Evolutionary conservation across 1,284 basidiomycete genomes (phyloP).

Genomic region (Marasmius fiardii): DNA sequence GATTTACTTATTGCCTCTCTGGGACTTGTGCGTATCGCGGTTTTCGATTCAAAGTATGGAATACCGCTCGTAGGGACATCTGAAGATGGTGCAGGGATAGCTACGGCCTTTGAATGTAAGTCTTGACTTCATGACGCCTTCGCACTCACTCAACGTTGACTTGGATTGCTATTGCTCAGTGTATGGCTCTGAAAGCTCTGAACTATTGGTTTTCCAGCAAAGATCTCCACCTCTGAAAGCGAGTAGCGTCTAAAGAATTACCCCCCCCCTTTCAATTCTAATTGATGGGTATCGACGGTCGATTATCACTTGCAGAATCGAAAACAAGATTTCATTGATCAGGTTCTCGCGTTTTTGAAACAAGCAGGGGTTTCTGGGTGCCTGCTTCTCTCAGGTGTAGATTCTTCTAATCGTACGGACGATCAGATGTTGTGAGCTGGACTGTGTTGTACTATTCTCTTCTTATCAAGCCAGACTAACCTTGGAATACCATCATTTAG

Average conservation of each 20-base stretch:
- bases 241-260: slow-evolving; percentile 9
- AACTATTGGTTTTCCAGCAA: slow-evolving; percentile 66
- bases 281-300: neutral
- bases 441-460: slow-evolving; percentile 4
- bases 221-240: slow-evolving; percentile 76
- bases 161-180: slow-evolving; percentile 37
- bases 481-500: slow-evolving; percentile 28
- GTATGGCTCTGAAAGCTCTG: slow-evolving; percentile 48
- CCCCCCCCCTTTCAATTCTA: neutral
- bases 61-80: slow-evolving; percentile 67
- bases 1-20: slow-evolving; percentile 73
- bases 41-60: slow-evolving; percentile 58
- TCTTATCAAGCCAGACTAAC: slow-evolving; percentile 13
- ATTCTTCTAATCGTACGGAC: slow-evolving; percentile 70
- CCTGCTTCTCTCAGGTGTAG: slow-evolving; percentile 71
- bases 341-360: slow-evolving; percentile 53
- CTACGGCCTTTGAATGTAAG: slow-evolving; percentile 73
- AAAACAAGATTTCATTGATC: slow-evolving; percentile 64
- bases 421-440: slow-evolving; percentile 67
- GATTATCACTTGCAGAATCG: slow-evolving; percentile 42
- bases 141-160: slow-evolving; percentile 1
- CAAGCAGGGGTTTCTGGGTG: slow-evolving; percentile 44
- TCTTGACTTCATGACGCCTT: slow-evolving; percentile 7
- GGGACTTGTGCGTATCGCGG: slow-evolving; percentile 53
- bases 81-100: slow-evolving; percentile 60